Evolutionary conservation across 139 green algal genomes (phyloP).

Genomic region (Protoeuglena noctilucae): DNA sequence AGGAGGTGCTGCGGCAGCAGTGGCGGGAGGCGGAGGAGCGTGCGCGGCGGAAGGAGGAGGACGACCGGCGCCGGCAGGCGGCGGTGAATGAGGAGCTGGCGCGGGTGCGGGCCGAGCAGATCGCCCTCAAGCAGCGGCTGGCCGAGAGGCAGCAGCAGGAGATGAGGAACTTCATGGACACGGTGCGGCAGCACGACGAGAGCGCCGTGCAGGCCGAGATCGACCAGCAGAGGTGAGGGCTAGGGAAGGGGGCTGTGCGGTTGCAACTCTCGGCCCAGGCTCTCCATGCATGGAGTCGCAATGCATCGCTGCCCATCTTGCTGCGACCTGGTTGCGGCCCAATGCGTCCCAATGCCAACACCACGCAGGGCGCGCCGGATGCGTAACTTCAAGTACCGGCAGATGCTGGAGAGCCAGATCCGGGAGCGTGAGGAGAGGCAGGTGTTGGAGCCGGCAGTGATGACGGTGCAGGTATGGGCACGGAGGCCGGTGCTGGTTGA

Average conservation of each 20-base stretch:
- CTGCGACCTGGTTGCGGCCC: too few species aligned
- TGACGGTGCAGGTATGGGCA: too few species aligned
- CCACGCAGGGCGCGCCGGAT: too few species aligned
- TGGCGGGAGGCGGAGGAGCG: neutral
- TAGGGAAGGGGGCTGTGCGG: too few species aligned
- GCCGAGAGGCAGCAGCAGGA: neutral
- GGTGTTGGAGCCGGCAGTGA: neutral
- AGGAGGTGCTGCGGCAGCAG: neutral
- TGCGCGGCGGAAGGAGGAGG: neutral
- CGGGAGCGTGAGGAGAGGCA: conserved; percentile 1
- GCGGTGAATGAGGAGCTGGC: neutral
- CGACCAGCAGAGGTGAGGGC: too few species aligned
- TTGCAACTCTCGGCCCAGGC: too few species aligned
- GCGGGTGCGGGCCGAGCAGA: neutral
- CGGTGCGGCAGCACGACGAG: too few species aligned
- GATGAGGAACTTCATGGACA: conserved; percentile 1
- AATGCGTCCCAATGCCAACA: too few species aligned
- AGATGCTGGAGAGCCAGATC: conserved; percentile 1
- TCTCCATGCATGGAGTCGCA: too few species aligned
- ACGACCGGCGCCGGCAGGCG: neutral
- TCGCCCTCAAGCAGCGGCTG: neutral
- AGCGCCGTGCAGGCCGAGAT: too few species aligned
- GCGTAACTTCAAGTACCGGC: conserved; percentile 2
- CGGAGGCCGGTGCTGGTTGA: too few species aligned
- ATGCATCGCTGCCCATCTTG: too few species aligned